Evolutionary conservation across 2,329 filamentous ascomycete species (phyloP).

Genomic region (Trichothecium sympodiale): DNA sequence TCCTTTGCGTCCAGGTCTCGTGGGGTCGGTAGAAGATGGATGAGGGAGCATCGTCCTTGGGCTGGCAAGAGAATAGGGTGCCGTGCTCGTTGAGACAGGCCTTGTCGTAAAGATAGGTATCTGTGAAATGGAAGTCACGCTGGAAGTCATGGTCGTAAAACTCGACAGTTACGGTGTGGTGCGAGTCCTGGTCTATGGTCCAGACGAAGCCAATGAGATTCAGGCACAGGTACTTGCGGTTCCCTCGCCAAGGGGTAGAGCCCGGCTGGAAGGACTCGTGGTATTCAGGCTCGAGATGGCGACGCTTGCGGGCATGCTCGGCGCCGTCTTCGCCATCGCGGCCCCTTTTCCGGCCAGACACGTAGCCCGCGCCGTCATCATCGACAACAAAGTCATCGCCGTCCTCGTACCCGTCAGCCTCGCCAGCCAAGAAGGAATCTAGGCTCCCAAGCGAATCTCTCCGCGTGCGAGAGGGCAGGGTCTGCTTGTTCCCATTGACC

Average conservation of each 20-base stretch:
- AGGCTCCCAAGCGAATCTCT: constrained; percentile 63
- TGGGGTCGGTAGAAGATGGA: constrained; percentile 94
- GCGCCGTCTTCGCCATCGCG: constrained; percentile 38
- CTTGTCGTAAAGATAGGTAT: constrained; percentile 92
- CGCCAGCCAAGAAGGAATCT: constrained; percentile 66
- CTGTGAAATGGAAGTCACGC: constrained; percentile 93
- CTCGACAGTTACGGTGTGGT: constrained; percentile 90
- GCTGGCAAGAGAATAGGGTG: constrained; percentile 72
- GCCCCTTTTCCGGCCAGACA: constrained; percentile 41
- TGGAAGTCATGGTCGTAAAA: constrained; percentile 93
- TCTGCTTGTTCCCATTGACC: constrained; percentile 40
- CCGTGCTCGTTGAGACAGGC: constrained; percentile 83
- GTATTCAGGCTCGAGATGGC: constrained; percentile 48
- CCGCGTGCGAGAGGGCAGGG: constrained; percentile 38
- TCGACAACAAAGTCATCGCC: constrained; percentile 82
- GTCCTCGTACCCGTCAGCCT: constrained; percentile 44
- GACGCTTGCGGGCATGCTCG: constrained; percentile 36
- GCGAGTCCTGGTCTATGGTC: constrained; percentile 90
- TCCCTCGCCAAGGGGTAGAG: constrained; percentile 90
- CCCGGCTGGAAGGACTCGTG: constrained; percentile 88
- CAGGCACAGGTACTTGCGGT: constrained; percentile 83
- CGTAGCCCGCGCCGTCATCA: constrained; percentile 88
- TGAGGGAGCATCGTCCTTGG: constrained; percentile 54
- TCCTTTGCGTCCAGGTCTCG: constrained; percentile 86
- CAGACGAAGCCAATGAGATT: constrained; percentile 92